These are phyloP conservation scores for Metschnikowia chrysomelidarum DNA, from an alignment of 805 yeast genomes.

Conservation along the genomic window DNA sequence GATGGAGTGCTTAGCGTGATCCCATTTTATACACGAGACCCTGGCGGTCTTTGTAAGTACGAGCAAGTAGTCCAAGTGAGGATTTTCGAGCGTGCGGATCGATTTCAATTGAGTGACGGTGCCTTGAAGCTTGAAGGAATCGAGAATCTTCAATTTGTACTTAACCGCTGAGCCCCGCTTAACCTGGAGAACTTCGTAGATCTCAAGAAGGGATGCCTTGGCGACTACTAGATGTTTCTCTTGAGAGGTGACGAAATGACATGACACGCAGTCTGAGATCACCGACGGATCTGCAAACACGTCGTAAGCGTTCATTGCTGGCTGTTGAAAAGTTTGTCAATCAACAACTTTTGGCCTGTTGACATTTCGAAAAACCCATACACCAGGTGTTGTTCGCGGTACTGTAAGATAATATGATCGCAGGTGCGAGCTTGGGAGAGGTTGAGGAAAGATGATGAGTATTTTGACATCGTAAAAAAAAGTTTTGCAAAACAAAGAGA, in stretches of 20 bases:
- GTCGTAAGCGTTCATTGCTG: conserved; percentile 71
- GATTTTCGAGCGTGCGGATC: conserved; percentile 46
- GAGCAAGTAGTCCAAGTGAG: conserved; percentile 56
- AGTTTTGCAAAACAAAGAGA: too few relatives aligned
- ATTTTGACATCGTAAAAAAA: too few relatives aligned
- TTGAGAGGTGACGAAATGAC: conserved; percentile 46
- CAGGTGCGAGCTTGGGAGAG: too few relatives aligned
- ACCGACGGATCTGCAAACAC: conserved; percentile 75
- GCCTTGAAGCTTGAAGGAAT: conserved; percentile 76
- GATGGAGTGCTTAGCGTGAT: conserved; percentile 49
- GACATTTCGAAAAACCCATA: too few relatives aligned
- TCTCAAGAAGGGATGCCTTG: conserved; percentile 66
- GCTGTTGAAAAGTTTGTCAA: conserved; percentile 2
- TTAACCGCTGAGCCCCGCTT: conserved; percentile 16
- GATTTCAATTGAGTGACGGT: conserved; percentile 55
- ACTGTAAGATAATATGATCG: too few relatives aligned
- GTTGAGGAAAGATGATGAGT: too few relatives aligned
- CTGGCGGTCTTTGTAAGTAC: conserved; percentile 75
- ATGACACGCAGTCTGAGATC: conserved; percentile 58
- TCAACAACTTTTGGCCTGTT: too few relatives aligned
- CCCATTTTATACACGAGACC: conserved; percentile 73
- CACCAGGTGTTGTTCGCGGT: too few relatives aligned
- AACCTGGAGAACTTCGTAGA: conserved; percentile 45
- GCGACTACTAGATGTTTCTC: conserved; percentile 62
- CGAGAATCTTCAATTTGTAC: conserved; percentile 35